These are phyloP conservation scores for Rhizoclosmatium sp. DNA, from an alignment of 192 early-diverging fungal genomes.

Conservation along the genomic window DNA sequence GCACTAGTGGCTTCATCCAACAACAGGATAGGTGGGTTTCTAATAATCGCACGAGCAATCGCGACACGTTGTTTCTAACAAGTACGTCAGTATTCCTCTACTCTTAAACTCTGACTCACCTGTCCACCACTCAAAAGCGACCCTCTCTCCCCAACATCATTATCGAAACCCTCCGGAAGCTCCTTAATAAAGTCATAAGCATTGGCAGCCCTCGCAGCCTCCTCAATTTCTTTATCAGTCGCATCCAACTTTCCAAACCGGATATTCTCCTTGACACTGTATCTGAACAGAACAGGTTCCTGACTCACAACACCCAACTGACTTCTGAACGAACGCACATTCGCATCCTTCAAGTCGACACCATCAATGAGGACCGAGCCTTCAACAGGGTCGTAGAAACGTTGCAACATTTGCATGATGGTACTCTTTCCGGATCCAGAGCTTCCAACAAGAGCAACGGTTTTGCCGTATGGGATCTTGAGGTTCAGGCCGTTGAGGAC, in stretches of 20 bases:
- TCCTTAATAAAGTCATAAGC: constrained; percentile 86
- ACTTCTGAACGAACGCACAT: constrained; percentile 76
- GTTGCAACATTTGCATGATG: constrained; percentile 80
- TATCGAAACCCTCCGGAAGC: constrained; percentile 73
- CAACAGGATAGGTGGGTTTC: constrained; percentile 82
- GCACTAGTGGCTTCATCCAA: constrained; percentile 64
- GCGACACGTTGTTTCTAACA: constrained; percentile 80
- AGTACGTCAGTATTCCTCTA: too few species aligned
- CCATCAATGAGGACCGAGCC: constrained; percentile 80
- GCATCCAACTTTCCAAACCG: constrained; percentile 70
- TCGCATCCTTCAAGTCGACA: constrained; percentile 73
- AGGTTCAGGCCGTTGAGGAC: constrained; percentile 80
- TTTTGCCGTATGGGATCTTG: constrained; percentile 76
- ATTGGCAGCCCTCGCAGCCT: constrained; percentile 66
- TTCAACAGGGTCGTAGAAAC: constrained; percentile 74
- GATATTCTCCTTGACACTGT: constrained; percentile 55
- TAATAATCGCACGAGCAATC: constrained; percentile 81
- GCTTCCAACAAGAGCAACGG: constrained; percentile 89
- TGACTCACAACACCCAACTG: constrained; percentile 78
- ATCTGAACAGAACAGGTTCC: constrained; percentile 56
- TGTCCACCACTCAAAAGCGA: constrained; percentile 80
- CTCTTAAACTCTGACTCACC: background rate
- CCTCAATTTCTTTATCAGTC: constrained; percentile 42
- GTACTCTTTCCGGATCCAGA: constrained; percentile 90
- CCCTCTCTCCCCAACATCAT: constrained; percentile 54